phyloP scores from a whole-genome alignment of 345 rosid species.

The Eucalyptus polybractea region DNA sequence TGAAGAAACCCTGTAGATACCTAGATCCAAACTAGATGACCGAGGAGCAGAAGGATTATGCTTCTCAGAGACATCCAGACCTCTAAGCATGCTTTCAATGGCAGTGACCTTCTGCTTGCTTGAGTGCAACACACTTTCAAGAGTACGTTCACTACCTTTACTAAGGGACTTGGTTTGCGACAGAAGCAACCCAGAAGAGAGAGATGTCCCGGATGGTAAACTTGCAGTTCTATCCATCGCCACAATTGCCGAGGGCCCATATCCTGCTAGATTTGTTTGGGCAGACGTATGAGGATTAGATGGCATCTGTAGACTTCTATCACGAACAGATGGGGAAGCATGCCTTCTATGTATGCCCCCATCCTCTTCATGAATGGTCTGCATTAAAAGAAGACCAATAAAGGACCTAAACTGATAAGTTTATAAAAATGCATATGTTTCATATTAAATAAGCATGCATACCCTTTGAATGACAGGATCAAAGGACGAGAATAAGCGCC shows the following conservation, averaged over 20 bases:
- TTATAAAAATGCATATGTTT: background rate
- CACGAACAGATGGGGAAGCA: slow-evolving; percentile 91
- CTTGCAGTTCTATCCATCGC: slow-evolving; percentile 91
- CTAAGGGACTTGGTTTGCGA: slow-evolving; percentile 61
- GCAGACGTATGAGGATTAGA: slow-evolving; percentile 41
- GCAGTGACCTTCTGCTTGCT: slow-evolving; percentile 99
- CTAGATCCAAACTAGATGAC: slow-evolving; percentile 98
- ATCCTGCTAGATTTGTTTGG: slow-evolving; percentile 54
- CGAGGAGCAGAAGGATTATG: slow-evolving; percentile 66
- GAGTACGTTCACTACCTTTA: slow-evolving; percentile 80
- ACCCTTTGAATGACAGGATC: slow-evolving; percentile 99
- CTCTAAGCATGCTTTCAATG: slow-evolving; percentile 97
- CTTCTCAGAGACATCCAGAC: slow-evolving; percentile 80
- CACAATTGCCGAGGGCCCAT: slow-evolving; percentile 94
- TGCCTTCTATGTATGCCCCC: slow-evolving; percentile 94
- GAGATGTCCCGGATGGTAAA: slow-evolving; percentile 52
- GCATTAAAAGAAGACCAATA: background rate
- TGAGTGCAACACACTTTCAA: slow-evolving; percentile 90
- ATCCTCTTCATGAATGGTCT: slow-evolving; percentile 91
- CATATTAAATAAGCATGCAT: background rate
- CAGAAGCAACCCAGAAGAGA: slow-evolving; percentile 66
- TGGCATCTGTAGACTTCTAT: slow-evolving; percentile 60
- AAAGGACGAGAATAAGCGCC: slow-evolving; percentile 80
- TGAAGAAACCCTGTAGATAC: slow-evolving; percentile 14
- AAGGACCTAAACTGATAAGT: background rate